A percentile compares a stretch with the other conserved stretches of the same genome.
phyloP scores from a whole-genome alignment of 306 rosid species.

The Benincasa hispida region DNA sequence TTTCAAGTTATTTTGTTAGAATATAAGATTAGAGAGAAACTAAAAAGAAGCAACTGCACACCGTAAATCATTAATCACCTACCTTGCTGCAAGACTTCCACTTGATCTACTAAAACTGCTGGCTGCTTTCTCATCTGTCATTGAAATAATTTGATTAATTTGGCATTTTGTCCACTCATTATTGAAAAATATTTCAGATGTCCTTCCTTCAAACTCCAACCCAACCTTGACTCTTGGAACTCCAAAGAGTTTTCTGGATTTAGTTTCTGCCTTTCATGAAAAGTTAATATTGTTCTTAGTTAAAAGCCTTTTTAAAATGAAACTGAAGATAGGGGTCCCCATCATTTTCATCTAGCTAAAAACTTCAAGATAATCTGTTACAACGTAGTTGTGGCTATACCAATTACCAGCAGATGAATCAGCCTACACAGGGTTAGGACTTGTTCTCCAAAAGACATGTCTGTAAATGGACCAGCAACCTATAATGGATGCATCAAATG shows the following conservation, averaged over 20 bases:
- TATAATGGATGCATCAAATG: conserved; percentile 3
- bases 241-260: not conserved
- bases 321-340: not conserved
- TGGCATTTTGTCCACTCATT: not conserved
- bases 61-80: not conserved
- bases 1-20: not conserved
- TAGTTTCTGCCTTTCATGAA: not conserved
- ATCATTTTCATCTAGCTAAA: not conserved
- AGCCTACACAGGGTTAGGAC: not conserved
- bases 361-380: not conserved
- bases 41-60: not conserved
- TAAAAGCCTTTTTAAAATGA: not conserved
- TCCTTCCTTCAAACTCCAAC: not conserved
- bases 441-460: not conserved
- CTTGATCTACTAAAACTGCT: not conserved
- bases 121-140: not conserved
- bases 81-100: not conserved
- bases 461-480: not conserved
- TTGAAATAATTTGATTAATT: not conserved
- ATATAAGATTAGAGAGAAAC: not conserved
- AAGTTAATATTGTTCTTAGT: not conserved
- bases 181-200: not conserved
- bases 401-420: not conserved
- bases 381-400: too few relatives aligned
- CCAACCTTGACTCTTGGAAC: not conserved